These are phyloP conservation scores for Fusarium equiseti DNA, from an alignment of 2,329 filamentous ascomycete species.

Conservation along the genomic window DNA sequence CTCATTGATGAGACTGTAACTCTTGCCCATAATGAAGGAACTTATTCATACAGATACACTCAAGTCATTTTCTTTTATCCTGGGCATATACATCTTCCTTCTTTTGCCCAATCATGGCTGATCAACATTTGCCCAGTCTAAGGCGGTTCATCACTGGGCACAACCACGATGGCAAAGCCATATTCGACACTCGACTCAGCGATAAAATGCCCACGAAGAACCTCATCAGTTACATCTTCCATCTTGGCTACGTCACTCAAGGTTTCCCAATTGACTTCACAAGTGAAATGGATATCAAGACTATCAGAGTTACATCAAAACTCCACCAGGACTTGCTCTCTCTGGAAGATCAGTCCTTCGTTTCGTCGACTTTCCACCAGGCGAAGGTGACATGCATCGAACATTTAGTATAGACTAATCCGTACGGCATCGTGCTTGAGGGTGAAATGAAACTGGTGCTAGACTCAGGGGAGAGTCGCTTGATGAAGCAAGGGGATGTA, in stretches of 20 bases:
- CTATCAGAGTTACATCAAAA: slow-evolving; percentile 26
- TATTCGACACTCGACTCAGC: slow-evolving; percentile 35
- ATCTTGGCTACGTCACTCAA: slow-evolving; percentile 36
- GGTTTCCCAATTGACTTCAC: slow-evolving; percentile 25
- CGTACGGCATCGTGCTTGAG: slow-evolving; percentile 66
- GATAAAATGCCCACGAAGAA: slow-evolving; percentile 21
- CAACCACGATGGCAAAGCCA: slow-evolving; percentile 33
- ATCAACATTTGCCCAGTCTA: slow-evolving; percentile 29
- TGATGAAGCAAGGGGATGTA: slow-evolving; percentile 63
- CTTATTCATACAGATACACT: neutral
- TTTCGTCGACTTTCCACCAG: slow-evolving; percentile 62
- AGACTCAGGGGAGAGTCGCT: slow-evolving; percentile 60
- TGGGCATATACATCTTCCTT: neutral
- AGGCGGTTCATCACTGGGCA: slow-evolving; percentile 42
- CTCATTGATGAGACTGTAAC: neutral
- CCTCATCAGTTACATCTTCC: slow-evolving; percentile 35
- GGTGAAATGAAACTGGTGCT: slow-evolving; percentile 65
- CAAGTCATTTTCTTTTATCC: neutral
- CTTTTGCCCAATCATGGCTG: slow-evolving; percentile 3
- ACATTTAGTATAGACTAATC: slow-evolving; percentile 68
- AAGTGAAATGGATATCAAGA: slow-evolving; percentile 26
- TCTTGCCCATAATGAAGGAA: neutral
- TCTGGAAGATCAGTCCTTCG: slow-evolving; percentile 58
- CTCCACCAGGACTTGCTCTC: slow-evolving; percentile 44
- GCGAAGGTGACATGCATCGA: slow-evolving; percentile 53